Evolutionary conservation across 345 rosid genomes (phyloP), one percentile per base, ranked within the genome.

Genomic region (thale cress (Arabidopsis thaliana)): DNA sequence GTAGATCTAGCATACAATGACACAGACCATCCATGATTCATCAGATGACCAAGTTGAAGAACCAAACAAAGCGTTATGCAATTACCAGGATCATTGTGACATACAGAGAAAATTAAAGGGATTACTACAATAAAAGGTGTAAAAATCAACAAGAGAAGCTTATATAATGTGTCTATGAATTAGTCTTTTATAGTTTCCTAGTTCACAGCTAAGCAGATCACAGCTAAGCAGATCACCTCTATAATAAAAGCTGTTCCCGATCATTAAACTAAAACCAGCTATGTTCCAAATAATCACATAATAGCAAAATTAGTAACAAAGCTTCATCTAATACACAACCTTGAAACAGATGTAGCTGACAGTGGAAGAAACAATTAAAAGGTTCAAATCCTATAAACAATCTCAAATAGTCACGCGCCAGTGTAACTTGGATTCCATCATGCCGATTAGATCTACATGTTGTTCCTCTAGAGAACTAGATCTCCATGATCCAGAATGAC

Each of bases 201-300:
- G 24, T 66, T 74, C 41, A 65, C 60, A 58, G 38, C 61, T 58
- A 59, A 49, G 41, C 51, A 66, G 40, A 38, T 40, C 37, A 75
- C 30, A 50, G 24, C 8, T 53, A 73, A 16, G 20, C 20, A 16
- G 20, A 16, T 16, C 20, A 16, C 20, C 20, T 33, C 3, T 4
- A 13, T 23, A 8, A 16, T 16, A 16, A 16, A 59, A 59, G 6
- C 68, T 75, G 13, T 40, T 59, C 36, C 9, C 45, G 59, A 10
- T 75, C 49, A 28, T 41, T 60, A 16, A 41, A 7, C 32, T 50
- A 74, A 25, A 16, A 57, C 23, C 60, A 58, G 25, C 56, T 14
- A 59, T 22, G 38, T 50, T 67, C 20, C 68, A 66, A 22, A 59
- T 75, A 52, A 58, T 32, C 66, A 40, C 40, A 52, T 52, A 42